phyloP scores from a whole-genome alignment of 2,329 filamentous ascomycete species.

The Huntiella moniliformis region DNA sequence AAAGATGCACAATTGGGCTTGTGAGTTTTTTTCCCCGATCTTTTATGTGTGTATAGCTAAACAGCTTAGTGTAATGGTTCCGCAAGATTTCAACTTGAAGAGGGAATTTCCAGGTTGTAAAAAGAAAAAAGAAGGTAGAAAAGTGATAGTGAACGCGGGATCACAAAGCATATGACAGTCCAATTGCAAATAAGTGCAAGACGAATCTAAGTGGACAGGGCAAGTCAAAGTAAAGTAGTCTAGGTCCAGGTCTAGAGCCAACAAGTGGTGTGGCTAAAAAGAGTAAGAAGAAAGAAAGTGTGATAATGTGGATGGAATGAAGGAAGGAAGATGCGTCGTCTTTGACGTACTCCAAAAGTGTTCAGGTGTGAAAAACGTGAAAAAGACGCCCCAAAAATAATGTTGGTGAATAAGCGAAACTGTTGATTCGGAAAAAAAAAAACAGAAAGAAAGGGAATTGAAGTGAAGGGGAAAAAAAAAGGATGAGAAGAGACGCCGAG shows the following conservation, averaged over 20 bases:
- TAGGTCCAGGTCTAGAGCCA: neutral
- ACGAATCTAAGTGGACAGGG: neutral
- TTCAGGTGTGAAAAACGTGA: no score
- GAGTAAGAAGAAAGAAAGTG: neutral
- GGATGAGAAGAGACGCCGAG: neutral
- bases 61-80: neutral
- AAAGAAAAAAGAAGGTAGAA: constrained; percentile 1
- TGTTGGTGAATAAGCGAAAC: neutral
- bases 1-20: neutral
- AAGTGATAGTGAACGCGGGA: neutral
- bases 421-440: no score
- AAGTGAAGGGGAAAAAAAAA: constrained; percentile 1
- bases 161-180: neutral
- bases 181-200: neutral
- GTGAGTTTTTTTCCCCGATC: neutral
- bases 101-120: neutral
- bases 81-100: neutral
- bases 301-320: neutral
- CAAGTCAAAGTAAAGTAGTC: neutral
- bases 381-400: neutral
- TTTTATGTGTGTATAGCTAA: neutral
- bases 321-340: neutral
- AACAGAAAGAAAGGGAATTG: no score
- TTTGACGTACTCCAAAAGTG: no score
- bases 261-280: neutral